Evolutionary conservation across 2,329 filamentous ascomycete species (phyloP), one percentile per base, ranked within the genome.

Genomic region (Colletotrichum tropicicola): DNA sequence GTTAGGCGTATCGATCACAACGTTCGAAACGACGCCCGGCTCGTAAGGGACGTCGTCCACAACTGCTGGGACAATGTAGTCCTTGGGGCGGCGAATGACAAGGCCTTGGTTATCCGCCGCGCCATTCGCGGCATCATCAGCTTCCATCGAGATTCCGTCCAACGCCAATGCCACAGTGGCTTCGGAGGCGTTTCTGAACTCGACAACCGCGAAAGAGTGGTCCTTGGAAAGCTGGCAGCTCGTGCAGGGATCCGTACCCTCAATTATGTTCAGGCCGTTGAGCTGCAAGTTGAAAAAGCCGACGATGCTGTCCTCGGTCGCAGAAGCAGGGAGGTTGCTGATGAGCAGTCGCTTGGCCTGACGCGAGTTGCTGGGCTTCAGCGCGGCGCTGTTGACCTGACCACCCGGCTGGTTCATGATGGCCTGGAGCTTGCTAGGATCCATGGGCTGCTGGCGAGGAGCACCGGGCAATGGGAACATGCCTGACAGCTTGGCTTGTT

Each of bases 391-490:
- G 66, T 88, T 91, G 63, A 87, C 80, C 73, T 90, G 81, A 58
- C 91, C 91, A 58, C 88, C 89, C 13, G 95, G 92, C 75, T 97
- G 94, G 77, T 92, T 94, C 89, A 98, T 97, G 78, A 99, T 97
- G 21, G 95, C 94, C 77, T 98, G 94, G 49, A 99, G 86, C 78
- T 95, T 95, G 72, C 89, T 92, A 15, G 95, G 94, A 71, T 99
- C 96, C 91, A 98, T 96, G 32, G 93, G 91, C 74, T 98, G 94
- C 77, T 97, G 94, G 71, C 96, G 90, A 58, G 96, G 96, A 67
- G 96, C 96, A 69, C 96, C 96, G 4, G 96, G 96, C 47, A 99
- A 88, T 66, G 97, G 94, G 83, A 99, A 99, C 96, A 99, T 98
- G 82, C 95, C 91, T 70, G 97, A 99, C 45, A 99, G 86, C 83